Base-by-base conservation (phyloP, 495 filamentous ascomycete genomes). In the Penicillium cinerascens region DNA sequence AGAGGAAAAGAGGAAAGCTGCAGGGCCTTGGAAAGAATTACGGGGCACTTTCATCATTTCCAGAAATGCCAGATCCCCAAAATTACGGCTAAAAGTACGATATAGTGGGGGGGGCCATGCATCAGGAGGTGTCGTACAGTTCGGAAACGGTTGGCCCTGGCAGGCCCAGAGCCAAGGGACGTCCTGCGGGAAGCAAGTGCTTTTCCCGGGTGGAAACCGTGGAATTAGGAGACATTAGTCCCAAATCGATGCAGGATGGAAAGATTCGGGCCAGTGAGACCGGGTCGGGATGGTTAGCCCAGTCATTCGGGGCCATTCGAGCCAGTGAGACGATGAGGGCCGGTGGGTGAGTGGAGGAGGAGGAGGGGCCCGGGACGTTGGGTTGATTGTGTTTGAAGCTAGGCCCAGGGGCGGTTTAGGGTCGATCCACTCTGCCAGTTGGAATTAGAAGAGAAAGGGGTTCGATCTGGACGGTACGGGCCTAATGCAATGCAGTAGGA, bases 1-100 rank as follows among this genome's bases (percentile, higher is more conserved):
- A 63, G 64, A 55, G 52, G 56, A 60, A 41, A 50, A 9, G 33
- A 51, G 69, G 68, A 62, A 66, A 68, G 67, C 68, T 69, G 70
- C 70, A 73, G 70, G 63, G 61, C 63, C 67, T n/a, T n/a, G 64
- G 16, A 18, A 44, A 44, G 45, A 49, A 29, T 44, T 44, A 44
- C 29, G 60, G 51, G 47, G 51, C 23, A 51, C 52, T 60, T 60
- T 60, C 57, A 60, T 51, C 25, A 54, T 44, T 60, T 60, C 57
- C 48, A 52, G 57, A 60, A 60, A 40, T 41, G 41, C 53, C 44
- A 45, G 46, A 53, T 40, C 41, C 47, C 38, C 43, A 58, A 61
- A 60, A 54, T 58, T 57, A 51, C 49, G 40, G 47, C 54, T 46
- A 38, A 61, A 61, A 61, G 60, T 63, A 63, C 59, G 51, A 62